Conservation (phyloP, 768 basidiomycete genomes). For the Amanita subjunquillea region DNA sequence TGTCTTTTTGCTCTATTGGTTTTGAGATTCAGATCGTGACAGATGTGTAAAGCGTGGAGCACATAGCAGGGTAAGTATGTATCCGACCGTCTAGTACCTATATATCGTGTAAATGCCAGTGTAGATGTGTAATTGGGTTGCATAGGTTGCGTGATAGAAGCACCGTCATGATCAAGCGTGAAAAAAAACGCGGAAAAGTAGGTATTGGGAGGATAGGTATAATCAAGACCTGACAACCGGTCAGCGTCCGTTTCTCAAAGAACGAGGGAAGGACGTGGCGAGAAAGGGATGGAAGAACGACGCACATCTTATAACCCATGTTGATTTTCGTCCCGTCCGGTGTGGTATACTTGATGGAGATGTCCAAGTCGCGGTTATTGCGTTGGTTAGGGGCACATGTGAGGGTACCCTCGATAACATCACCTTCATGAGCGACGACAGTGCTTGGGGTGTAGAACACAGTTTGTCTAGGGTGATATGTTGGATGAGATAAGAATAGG, state of each 20-base stretch:
- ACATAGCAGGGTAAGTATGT: background rate
- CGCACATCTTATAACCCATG: constrained; percentile 84
- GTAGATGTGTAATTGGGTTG: background rate
- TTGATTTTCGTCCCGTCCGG: constrained; percentile 6
- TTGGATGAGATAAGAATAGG: background rate
- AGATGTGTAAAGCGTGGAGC: background rate
- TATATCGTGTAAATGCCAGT: background rate
- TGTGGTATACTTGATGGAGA: constrained; percentile 59
- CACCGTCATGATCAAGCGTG: constrained; percentile 3
- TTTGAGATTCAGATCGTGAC: background rate
- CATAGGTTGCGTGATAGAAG: too few species aligned
- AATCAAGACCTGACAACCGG: constrained; percentile 68
- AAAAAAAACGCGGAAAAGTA: constrained; percentile 5
- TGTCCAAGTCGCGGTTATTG: constrained; percentile 95
- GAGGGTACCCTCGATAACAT: constrained; percentile 63
- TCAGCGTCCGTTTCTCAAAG: constrained; percentile 40
- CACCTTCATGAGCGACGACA: constrained; percentile 56
- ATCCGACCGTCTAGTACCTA: constrained; percentile 1
- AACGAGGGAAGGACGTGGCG: constrained; percentile 5
- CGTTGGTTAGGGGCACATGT: constrained; percentile 81
- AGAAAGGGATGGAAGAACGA: constrained; percentile 23
- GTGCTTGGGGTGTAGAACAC: constrained; percentile 93
- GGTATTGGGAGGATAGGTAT: background rate
- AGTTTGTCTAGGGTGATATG: constrained; percentile 60
- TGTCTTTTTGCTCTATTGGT: too few species aligned